Evolutionary conservation across 2,329 filamentous ascomycete species (phyloP), one percentile per base, ranked within the genome.

Genomic region (Microascus cirrosus): DNA sequence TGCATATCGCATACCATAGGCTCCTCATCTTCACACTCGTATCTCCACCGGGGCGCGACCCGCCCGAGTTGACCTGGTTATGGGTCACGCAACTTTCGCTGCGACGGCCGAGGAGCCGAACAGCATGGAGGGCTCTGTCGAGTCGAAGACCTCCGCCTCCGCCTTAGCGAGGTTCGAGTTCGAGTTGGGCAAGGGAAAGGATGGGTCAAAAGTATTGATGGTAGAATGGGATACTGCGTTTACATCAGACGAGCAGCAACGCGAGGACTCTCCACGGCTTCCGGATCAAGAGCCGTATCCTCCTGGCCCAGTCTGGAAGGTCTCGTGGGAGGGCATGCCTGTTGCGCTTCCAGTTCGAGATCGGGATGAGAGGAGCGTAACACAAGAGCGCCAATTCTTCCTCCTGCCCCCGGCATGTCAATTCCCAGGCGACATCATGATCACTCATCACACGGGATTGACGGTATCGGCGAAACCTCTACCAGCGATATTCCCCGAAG

Each of bases 171-270:
- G 91, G 60, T 96, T 95, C 71, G 91, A 96, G 69, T 95, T 95
- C 68, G 87, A 92, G 71, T 77, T 82, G 0, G 86, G 85, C 39
- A 82, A 81, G 68, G 87, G 84, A 55, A 89, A 90, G 65, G 87
- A 92, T 62, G 90, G 90, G 48, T 95, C 90, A 61, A 96, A 95
- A 75, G 86, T 96, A 62, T 75, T 96, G 64, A 94, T 96, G 90
- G 86, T 95, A 45, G 90, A 96, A 70, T 96, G 91, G 91, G 55
- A 57, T 52, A 25, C 55, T 15, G 25, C 35, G 12, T 20, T 50
- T 12, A 50, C 45, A 22, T 50, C 45, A 12, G n/a, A 50, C 22
- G 20, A 50, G 22, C 11, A n/a, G 20, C n/a, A n/a, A n/a, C 12
- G 3, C 22, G n/a, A 22, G 11, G 20, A 20, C 45, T 50, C 45